Base-by-base conservation (phyloP, 768 basidiomycete genomes). In the Neoboletus subvelutipes region DNA sequence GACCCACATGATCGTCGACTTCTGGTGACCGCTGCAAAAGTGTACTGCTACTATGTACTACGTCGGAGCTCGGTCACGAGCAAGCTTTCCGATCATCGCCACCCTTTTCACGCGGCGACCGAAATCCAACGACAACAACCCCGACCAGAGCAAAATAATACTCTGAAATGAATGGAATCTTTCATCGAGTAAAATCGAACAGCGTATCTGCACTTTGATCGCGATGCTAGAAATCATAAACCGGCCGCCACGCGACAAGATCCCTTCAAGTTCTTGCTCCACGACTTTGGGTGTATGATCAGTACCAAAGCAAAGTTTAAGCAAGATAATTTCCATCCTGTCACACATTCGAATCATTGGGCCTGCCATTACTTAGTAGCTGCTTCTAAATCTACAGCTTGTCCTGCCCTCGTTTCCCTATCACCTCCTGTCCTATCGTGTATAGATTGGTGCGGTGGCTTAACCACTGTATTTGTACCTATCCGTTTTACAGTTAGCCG, bases 1-100 rank as follows among this genome's bases (percentile, higher is more conserved):
- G 20, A 74, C 71, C 71, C 71, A 72, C 71, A 72, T 72, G 57
- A 53, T 55, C n/a, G n/a, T n/a, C n/a, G 45, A 33, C 33, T 26
- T 26, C 52, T 59, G 37, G 43, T 34, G 53, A 50, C 52, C 28
- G 5, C 45, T 34, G 56, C 37, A 53, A 47, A 55, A 50, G 39
- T 17, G 45, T 28, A 24, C 12, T 29, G 20, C 8, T 11, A 20
- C 37, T 33, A 13, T 31, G 12, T 10, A 13, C 17, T 6, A 10
- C 22, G 36, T 20, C 43, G 36, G 37, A 31, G 15, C 34, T 17
- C 33, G 33, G 34, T 34, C 34, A 26, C 26, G 47, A 33, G 28
- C 17, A 36, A 24, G 15, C 41, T 45, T 3, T 43, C 58, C 58
- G 64, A 41, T 51, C 48, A 31, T 22, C 20, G 61, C 52, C 56